phyloP scores from a whole-genome alignment of 306 rosid genomes.

The Vigna unguiculata region DNA sequence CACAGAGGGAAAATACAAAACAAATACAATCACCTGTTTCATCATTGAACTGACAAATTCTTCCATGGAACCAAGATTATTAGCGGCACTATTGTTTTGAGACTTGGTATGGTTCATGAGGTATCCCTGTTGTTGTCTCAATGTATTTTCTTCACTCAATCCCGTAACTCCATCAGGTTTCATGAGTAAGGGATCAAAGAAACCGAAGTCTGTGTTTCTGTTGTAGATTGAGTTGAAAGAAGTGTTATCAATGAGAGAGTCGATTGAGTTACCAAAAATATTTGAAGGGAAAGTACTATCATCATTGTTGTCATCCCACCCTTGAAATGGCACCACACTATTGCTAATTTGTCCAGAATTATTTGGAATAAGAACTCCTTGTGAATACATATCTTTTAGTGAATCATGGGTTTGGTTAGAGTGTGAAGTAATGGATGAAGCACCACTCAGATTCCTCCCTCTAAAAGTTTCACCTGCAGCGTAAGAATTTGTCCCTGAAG shows the following conservation, averaged over 20 bases:
- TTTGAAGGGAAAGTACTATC: constrained; percentile 51
- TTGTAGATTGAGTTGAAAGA: constrained; percentile 48
- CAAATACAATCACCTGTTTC: constrained; percentile 65
- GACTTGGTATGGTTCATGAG: constrained; percentile 59
- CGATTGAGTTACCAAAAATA: constrained; percentile 46
- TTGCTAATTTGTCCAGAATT: constrained; percentile 42
- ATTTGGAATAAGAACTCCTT: constrained; percentile 47
- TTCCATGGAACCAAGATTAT: constrained; percentile 70
- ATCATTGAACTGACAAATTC: constrained; percentile 66
- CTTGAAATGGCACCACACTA: constrained; percentile 48
- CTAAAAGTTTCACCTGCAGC: constrained; percentile 40
- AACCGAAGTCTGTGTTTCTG: constrained; percentile 52
- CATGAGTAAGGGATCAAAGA: constrained; percentile 50
- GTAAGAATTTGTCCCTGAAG: neutral
- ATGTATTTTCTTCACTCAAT: constrained; percentile 47
- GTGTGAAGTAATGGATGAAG: constrained; percentile 56
- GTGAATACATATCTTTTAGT: constrained; percentile 50
- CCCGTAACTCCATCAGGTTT: constrained; percentile 52
- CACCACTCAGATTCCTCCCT: constrained; percentile 53
- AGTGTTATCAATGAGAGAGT: constrained; percentile 51
- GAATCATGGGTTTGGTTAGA: constrained; percentile 52
- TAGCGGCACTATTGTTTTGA: constrained; percentile 48
- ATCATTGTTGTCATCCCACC: constrained; percentile 68
- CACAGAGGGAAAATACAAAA: neutral
- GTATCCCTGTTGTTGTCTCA: constrained; percentile 52